phyloP scores from a whole-genome alignment of 257 asterid genomes.

The Solanum chiquidenum region DNA sequence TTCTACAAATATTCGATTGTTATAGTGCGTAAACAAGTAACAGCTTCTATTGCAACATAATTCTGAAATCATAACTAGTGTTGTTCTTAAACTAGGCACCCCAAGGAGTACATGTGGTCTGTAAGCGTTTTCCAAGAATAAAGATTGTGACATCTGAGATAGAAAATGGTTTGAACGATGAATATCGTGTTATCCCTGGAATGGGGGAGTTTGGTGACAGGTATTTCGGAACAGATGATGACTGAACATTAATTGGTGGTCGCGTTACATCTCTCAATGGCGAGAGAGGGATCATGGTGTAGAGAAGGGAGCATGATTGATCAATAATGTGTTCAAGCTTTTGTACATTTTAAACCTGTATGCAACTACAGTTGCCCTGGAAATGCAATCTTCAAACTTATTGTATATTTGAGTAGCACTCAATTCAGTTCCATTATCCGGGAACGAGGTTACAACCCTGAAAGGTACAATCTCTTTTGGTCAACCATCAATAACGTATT shows the following conservation, averaged over 20 bases:
- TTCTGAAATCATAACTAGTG: not conserved
- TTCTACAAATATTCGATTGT: not conserved
- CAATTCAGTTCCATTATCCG: not conserved
- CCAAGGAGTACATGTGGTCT: constrained; percentile 89
- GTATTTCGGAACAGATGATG: constrained; percentile 89
- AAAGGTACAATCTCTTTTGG: not conserved
- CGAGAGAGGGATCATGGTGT: not conserved
- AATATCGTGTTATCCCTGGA: constrained; percentile 90
- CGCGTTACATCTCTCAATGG: not conserved
- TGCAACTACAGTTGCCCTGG: not conserved
- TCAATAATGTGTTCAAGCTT: not conserved
- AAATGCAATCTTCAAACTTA: not conserved
- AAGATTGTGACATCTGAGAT: constrained; percentile 99
- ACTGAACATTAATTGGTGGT: constrained; percentile 12
- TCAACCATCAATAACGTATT: not conserved
- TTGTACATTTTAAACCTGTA: not conserved
- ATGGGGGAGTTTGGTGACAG: constrained; percentile 99
- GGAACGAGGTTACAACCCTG: not conserved
- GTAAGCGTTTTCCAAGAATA: constrained; percentile 77
- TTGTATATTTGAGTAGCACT: not conserved
- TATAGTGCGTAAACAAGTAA: not conserved
- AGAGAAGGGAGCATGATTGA: not conserved
- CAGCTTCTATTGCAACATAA: not conserved
- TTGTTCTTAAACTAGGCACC: constrained; percentile 58
- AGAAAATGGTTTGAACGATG: constrained; percentile 72